Conservation (phyloP, 768 basidiomycete genomes). For the Leucosporidium scottii region DNA sequence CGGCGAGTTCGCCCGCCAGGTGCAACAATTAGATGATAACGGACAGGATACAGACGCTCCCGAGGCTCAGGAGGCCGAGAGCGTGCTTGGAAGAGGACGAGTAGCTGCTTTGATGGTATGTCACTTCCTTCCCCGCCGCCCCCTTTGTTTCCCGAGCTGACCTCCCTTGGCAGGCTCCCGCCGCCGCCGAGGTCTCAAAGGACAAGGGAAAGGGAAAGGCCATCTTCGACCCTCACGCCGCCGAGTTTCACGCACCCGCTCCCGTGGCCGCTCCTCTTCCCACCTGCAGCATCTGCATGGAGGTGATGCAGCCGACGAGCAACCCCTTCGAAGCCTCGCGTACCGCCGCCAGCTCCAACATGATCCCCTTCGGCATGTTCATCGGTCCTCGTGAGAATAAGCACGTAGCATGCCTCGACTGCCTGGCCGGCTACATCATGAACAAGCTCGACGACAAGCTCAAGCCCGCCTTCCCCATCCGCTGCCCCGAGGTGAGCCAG, state of each 20-base stretch:
- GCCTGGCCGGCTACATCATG: slow-evolving; percentile 1
- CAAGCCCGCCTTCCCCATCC: slow-evolving; percentile 7
- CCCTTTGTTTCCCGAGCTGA: neutral
- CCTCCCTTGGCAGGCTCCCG: neutral
- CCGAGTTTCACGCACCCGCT: neutral
- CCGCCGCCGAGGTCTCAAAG: neutral
- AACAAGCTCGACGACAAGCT: slow-evolving; percentile 5
- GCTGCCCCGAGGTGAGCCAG: slow-evolving; percentile 2
- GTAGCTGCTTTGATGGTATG: slow-evolving; percentile 2
- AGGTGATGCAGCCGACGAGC: neutral
- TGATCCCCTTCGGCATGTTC: neutral
- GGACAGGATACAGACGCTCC: neutral
- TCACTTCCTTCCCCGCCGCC: too few relatives aligned
- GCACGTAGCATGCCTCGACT: slow-evolving; percentile 4
- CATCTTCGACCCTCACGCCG: neutral
- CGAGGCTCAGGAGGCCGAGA: neutral
- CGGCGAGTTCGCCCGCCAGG: neutral
- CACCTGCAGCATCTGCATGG: slow-evolving; percentile 10
- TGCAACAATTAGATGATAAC: slow-evolving; percentile 6
- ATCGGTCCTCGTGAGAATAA: neutral
- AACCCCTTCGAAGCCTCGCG: slow-evolving; percentile 5
- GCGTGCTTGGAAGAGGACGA: slow-evolving; percentile 1
- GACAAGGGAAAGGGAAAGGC: neutral
- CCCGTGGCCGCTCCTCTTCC: neutral
- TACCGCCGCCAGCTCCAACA: neutral